Base-by-base conservation (phyloP, 208 protist genomes). In the Acanthamoeba royreba region DNA sequence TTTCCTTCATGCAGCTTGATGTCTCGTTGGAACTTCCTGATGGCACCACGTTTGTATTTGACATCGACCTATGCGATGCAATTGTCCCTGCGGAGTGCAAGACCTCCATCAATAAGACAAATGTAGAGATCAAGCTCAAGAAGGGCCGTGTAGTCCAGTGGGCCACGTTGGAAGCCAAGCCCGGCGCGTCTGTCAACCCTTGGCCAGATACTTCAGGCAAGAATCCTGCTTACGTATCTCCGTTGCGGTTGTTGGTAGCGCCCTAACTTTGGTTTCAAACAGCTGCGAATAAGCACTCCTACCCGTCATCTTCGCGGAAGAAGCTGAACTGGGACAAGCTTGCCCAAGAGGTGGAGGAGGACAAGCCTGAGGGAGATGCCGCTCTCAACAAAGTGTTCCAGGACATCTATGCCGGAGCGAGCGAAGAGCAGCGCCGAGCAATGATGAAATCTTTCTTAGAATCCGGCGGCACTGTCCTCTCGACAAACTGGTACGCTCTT, bases 361-460 rank as follows among this genome's bases (percentile, higher is more conserved):
- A 94, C 22, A 95, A 94, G 58, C 45, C 49, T 4, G 55, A 90
- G 63, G 92, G 94, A 5, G 94, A 95, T 25, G 79, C 89, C 13
- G 55, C 72, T 35, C 87, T 95, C 49, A 95, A 94, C 92, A 93
- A 94, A 17, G 53, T 95, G 13, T 93, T 95, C 69, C 93, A 93
- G 93, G 63, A 93, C n/a, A 92, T 95, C 43, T 95, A 92, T 43
- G 43, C 43, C 28, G 52, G 69, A 17, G 86, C 55, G 31, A 47
- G 47, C 4, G 88, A 93, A 38, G 93, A 95, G 53, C 72, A 63
- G 28, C 46, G 93, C 33, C 46, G 93, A 28, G 93, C 93, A 19
- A 95, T 95, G 93, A 95, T 90, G 77, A 95, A 95, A 83, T 95
- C 93, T 33, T 95, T 95, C 69, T 45, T 40, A 25, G 93, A 95